phyloP scores from a whole-genome alignment of 371 early-diverging fungal genomes.

The Quaeritorhiza haematococci region DNA sequence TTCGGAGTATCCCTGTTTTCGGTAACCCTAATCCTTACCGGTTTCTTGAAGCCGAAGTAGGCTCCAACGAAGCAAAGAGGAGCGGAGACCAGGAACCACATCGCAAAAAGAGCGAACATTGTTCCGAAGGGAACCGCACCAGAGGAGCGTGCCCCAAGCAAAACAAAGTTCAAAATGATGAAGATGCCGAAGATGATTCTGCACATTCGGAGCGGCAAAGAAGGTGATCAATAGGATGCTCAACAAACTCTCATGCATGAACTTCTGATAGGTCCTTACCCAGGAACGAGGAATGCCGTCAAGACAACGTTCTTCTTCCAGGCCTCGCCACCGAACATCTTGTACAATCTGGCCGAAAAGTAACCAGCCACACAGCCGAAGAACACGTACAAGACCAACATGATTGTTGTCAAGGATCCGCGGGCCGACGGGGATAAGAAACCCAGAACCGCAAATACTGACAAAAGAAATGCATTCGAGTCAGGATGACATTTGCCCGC shows the following conservation, averaged over 20 bases:
- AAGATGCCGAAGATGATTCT: conserved; percentile 63
- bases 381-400: conserved; percentile 83
- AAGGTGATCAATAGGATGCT: background rate
- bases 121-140: conserved; percentile 92
- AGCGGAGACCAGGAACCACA: conserved; percentile 85
- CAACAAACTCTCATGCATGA: background rate
- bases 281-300: conserved; percentile 82
- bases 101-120: conserved; percentile 71
- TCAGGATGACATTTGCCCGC: too few relatives aligned
- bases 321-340: conserved; percentile 87
- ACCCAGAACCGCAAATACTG: conserved; percentile 89
- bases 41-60: conserved; percentile 86
- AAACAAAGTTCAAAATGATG: conserved; percentile 83
- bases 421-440: conserved; percentile 94
- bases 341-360: conserved; percentile 83
- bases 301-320: conserved; percentile 79
- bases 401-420: conserved; percentile 84
- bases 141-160: conserved; percentile 79
- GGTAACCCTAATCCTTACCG: too few relatives aligned
- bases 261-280: conserved; percentile 23
- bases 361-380: conserved; percentile 85
- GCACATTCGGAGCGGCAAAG: background rate
- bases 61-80: conserved; percentile 88
- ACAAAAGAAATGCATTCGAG: background rate
- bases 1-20: too few relatives aligned